phyloP scores from a whole-genome alignment of 1,284 basidiomycete genomes.

The Melampsora americana region DNA sequence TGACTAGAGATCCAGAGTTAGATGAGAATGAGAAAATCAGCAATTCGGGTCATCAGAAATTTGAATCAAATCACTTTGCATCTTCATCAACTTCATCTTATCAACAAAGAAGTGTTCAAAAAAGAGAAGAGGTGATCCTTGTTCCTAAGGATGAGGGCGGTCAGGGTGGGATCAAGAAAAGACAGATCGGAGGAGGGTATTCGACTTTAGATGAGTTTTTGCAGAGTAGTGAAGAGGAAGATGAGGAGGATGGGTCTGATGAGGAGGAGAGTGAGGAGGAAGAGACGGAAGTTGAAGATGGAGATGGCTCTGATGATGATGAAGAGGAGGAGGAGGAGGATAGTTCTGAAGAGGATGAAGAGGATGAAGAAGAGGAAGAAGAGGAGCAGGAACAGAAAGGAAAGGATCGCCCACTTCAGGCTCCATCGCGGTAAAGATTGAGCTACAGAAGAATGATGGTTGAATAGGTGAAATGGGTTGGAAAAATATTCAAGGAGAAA shows the following conservation, averaged over 20 bases:
- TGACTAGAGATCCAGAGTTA: constrained; percentile 16
- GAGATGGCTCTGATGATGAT: constrained; percentile 13
- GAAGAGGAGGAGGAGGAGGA: too few species aligned
- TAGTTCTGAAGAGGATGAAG: constrained; percentile 10
- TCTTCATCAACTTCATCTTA: constrained; percentile 1
- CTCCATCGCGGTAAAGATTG: neutral
- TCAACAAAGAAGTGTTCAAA: neutral
- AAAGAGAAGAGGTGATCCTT: constrained; percentile 25
- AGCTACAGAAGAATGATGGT: too few species aligned
- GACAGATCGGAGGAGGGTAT: constrained; percentile 9
- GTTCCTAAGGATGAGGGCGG: constrained; percentile 11
- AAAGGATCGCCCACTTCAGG: constrained; percentile 13
- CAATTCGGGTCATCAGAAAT: neutral
- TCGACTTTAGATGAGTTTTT: constrained; percentile 40
- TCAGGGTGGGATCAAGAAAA: neutral
- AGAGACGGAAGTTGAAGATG: constrained; percentile 11
- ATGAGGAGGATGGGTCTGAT: constrained; percentile 18
- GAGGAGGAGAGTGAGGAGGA: too few species aligned
- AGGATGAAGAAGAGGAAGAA: neutral
- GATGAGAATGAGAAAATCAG: constrained; percentile 1
- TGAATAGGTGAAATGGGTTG: too few species aligned
- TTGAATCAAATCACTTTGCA: neutral
- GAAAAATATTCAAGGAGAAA: too few species aligned
- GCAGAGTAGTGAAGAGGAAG: constrained; percentile 35
- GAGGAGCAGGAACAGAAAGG: too few species aligned